Evolutionary conservation across 352 stramenopile species (phyloP), one percentile per base, ranked within the genome.

Genomic region (Phytophthora melonis): DNA sequence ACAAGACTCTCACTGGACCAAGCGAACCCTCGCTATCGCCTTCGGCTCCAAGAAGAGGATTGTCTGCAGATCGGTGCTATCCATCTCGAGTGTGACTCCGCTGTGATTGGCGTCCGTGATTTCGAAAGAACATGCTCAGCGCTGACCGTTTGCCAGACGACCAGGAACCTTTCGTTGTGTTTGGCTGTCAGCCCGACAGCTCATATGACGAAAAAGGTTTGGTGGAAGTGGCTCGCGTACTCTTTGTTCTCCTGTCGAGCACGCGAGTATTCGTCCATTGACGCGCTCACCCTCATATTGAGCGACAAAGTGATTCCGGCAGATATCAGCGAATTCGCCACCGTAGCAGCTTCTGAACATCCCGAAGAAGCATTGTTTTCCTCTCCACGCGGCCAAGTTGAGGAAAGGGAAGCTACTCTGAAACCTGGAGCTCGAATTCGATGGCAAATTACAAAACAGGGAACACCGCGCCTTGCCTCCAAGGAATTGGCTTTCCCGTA

Each of bases 161-260:
- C 47, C 19, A 55, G n/a, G n/a, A 55, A 55, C 6, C 18, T 55
- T 23, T 55, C n/a, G 47, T 30, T 55, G 47, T 19, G 19, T 5
- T 55, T 55, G 11, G 18, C 47, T 9, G 13, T 55, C 19, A 55
- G 47, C 11, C n/a, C 47, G 19, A 55, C 47, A 55, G 47, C 47
- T 11, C 18, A 30, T 16, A 10, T 25, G 7, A 55, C 47, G 18
- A 45, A 18, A 9, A 60, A 60, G n/a, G n/a, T 18, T 13, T 60
- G 25, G 27, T 63, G 56, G 34, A 50, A 52, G n/a, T 63, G 56
- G 34, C 19, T 63, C 6, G 56, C 56, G 8, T 63, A 63, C 21
- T n/a, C 56, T 8, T 19, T 63, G 3, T 63, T 63, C 36, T 63
- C 56, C 4, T 23, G 50, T n/a, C 18, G 56, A 43, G 56, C 56